phyloP scores from a whole-genome alignment of 306 rosid species.

The Prunus kanzakura region DNA sequence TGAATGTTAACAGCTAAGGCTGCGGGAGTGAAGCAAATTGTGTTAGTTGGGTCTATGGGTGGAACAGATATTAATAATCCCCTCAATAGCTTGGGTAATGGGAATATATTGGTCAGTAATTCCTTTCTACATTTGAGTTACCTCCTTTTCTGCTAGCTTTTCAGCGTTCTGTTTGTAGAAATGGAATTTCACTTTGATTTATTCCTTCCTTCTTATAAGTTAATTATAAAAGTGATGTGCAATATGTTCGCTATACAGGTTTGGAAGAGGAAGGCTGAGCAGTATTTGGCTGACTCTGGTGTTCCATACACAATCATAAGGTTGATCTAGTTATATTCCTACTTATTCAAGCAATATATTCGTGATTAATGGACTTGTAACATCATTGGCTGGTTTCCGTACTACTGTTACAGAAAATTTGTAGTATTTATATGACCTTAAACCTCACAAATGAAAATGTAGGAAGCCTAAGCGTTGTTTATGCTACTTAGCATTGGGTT shows the following conservation, averaged over 20 bases:
- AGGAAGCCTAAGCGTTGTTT: background rate
- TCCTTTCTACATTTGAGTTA: slow-evolving; percentile 12
- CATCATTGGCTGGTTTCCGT: background rate
- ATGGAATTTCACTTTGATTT: background rate
- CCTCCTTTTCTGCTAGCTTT: slow-evolving; percentile 7
- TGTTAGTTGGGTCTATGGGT: slow-evolving; percentile 96
- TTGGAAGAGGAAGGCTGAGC: slow-evolving; percentile 98
- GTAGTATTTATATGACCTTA: background rate
- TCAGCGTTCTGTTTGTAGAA: background rate
- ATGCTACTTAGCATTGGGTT: background rate
- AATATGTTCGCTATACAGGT: slow-evolving; percentile 37
- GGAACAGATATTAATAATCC: slow-evolving; percentile 78
- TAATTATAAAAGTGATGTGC: background rate
- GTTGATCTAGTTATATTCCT: slow-evolving; percentile 30
- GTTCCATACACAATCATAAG: slow-evolving; percentile 88
- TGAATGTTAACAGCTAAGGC: slow-evolving; percentile 66
- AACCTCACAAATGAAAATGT: background rate
- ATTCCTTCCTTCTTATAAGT: background rate
- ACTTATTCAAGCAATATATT: background rate
- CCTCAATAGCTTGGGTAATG: slow-evolving; percentile 80
- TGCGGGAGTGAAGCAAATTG: slow-evolving; percentile 91
- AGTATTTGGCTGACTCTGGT: slow-evolving; percentile 90
- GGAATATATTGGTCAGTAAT: slow-evolving; percentile 83
- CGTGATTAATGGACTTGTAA: background rate
- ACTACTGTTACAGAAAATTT: background rate